Evolutionary conservation across 768 basidiomycete species (phyloP).

Genomic region (Collybia sp.): DNA sequence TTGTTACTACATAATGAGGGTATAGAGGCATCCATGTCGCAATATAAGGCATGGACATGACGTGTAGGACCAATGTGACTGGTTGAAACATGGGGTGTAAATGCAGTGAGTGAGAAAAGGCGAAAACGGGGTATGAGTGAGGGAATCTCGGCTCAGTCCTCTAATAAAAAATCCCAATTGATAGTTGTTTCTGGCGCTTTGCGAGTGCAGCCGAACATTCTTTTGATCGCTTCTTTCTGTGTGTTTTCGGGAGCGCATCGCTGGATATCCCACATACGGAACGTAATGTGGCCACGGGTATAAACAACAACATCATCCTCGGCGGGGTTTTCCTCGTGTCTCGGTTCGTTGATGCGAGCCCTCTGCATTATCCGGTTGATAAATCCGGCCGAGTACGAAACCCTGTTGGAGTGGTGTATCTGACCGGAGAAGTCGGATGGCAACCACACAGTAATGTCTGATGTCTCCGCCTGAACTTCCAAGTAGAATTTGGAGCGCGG

Average conservation of each 20-base stretch:
- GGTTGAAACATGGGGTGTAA: not conserved
- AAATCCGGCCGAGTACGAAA: constrained; percentile 68
- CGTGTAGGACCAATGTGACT: constrained; percentile 2
- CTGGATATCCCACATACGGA: constrained; percentile 79
- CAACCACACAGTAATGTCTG: constrained; percentile 71
- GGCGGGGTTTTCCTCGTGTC: constrained; percentile 24
- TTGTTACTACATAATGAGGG: constrained; percentile 20
- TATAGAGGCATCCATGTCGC: not conserved
- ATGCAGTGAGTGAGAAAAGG: constrained; percentile 6
- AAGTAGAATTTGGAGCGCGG: constrained; percentile 55
- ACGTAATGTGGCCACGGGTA: constrained; percentile 57
- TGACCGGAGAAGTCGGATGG: constrained; percentile 76
- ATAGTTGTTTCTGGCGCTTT: constrained; percentile 53
- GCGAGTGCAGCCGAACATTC: constrained; percentile 56
- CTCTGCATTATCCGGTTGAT: constrained; percentile 60
- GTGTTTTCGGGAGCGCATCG: constrained; percentile 58
- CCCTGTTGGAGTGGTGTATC: constrained; percentile 50
- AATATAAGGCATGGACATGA: constrained; percentile 2
- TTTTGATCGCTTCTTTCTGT: constrained; percentile 58
- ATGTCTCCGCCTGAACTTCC: constrained; percentile 58
- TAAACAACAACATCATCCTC: constrained; percentile 62
- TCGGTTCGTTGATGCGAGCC: constrained; percentile 40
- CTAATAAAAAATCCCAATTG: constrained; percentile 79
- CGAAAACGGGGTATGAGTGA: constrained; percentile 4
- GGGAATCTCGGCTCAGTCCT: constrained; percentile 40